Percentiles rank a stretch among this genome's conserved stretches.
phyloP scores from a whole-genome alignment of 176 grass and related monocot genomes.

The Bromus sterilis region DNA sequence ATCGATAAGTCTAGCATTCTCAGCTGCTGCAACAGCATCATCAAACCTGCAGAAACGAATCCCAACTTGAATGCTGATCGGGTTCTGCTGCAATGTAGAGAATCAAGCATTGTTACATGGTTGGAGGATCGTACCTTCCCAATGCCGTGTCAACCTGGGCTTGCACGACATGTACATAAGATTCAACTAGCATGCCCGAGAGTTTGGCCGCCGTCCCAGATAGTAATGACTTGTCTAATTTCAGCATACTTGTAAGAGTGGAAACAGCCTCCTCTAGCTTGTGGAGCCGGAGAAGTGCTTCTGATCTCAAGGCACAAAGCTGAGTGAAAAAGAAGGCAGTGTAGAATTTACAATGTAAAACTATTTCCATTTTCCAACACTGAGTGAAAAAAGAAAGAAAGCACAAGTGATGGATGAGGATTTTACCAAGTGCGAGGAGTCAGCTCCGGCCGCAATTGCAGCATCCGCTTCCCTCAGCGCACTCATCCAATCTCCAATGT shows the following conservation, averaged over 20 bases:
- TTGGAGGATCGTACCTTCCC: slow-evolving; percentile 56
- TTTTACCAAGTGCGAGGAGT: slow-evolving; percentile 72
- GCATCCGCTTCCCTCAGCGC: slow-evolving; percentile 84
- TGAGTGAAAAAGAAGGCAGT: slow-evolving; percentile 3
- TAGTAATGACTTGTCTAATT: slow-evolving; percentile 46
- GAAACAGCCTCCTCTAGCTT: slow-evolving; percentile 76
- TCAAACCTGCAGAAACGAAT: slow-evolving; percentile 78
- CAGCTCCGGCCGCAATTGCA: slow-evolving; percentile 62
- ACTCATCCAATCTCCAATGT: slow-evolving; percentile 84
- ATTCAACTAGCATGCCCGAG: slow-evolving; percentile 62
- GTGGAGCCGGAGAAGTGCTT: slow-evolving; percentile 80
- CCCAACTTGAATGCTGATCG: not conserved
- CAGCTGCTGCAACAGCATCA: slow-evolving; percentile 55
- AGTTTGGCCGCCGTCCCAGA: slow-evolving; percentile 31
- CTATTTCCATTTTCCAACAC: not conserved
- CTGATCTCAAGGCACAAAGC: slow-evolving; percentile 79
- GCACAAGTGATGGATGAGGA: not conserved
- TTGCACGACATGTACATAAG: slow-evolving; percentile 69
- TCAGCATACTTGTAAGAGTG: slow-evolving; percentile 42
- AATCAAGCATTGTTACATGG: slow-evolving; percentile 11
- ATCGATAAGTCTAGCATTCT: slow-evolving; percentile 73
- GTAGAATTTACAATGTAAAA: not conserved
- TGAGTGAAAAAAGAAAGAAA: not conserved
- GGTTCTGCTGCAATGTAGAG: not conserved
- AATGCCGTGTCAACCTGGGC: slow-evolving; percentile 90